phyloP scores from a whole-genome alignment of 2,329 filamentous ascomycete genomes.

The Aspergillus sp. region DNA sequence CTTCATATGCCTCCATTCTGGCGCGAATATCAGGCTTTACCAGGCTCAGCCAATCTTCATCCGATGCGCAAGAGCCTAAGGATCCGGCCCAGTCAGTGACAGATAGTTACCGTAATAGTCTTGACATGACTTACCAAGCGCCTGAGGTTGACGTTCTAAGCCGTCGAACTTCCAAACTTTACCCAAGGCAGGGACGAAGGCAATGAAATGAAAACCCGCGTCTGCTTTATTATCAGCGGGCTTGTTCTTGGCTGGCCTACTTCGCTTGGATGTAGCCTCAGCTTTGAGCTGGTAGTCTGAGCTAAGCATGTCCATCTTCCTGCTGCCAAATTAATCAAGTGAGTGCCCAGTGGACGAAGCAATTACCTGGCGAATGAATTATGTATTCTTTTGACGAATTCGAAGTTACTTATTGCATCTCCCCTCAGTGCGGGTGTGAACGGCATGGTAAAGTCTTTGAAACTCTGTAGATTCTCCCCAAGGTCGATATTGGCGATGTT shows the following conservation, averaged over 20 bases:
- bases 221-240: constrained; percentile 55
- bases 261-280: constrained; percentile 44
- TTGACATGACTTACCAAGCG: constrained; percentile 52
- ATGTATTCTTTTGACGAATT: constrained; percentile 77
- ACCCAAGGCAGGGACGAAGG: constrained; percentile 75
- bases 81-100: background rate
- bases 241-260: constrained; percentile 37
- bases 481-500: constrained; percentile 70
- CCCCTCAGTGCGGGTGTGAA: constrained; percentile 75
- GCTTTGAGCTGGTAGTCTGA: constrained; percentile 65
- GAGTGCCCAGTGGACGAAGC: background rate
- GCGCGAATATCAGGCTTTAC: constrained; percentile 66
- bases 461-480: constrained; percentile 68
- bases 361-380: constrained; percentile 77
- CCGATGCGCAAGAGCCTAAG: constrained; percentile 42
- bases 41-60: constrained; percentile 66
- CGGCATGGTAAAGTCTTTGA: constrained; percentile 70
- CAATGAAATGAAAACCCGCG: constrained; percentile 83
- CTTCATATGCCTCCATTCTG: constrained; percentile 68
- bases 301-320: constrained; percentile 74
- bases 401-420: constrained; percentile 70
- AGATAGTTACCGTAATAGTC: no score
- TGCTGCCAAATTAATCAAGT: constrained; percentile 27
- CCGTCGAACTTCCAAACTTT: constrained; percentile 89
- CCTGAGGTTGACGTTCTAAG: constrained; percentile 69